Evolutionary conservation across 2,329 filamentous ascomycete species (phyloP), one percentile per base, ranked within the genome.

Genomic region (Xylariaceae sp.): DNA sequence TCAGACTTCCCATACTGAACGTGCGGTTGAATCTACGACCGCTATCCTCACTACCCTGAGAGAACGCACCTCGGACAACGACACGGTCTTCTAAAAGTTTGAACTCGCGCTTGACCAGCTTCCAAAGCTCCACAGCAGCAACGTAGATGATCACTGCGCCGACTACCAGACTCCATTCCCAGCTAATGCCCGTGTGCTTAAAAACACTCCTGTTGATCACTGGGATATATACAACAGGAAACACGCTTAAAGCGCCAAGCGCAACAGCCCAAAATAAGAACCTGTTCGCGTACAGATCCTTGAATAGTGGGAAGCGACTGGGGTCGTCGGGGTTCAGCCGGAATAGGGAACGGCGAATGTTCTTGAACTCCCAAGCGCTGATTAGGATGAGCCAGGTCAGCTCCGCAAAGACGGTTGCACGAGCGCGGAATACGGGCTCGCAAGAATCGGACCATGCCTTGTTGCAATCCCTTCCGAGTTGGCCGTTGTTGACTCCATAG

Each of bases 361-460:
- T 82, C 72, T 90, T 86, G 74, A 90, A 88, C 73, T 91, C 87
- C 88, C 88, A 92, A 2, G 88, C 88, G 1, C 87, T 84, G 66
- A 91, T 80, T 41, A 91, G 80, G 29, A 89, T 87, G 48, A 86
- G 78, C 84, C 86, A 91, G 1, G 87, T 90, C 23, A 92, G 74
- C 66, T 86, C 84, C 3, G 86, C 86, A 67, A 91, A 92, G 6
- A 86, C 86, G 21, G 87, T 86, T 0, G 87, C 87, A 8, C 88
- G 84, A 4, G 87, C 88, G 16, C 82, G 78, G 77, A 88, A 90
- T 21, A 89, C 85, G 23, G 81, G 75, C 0, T 73, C 66, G 72
- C 87, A 90, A 16, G 69, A 70, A 0, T 79, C 73, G 10, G 78
- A 81, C 67, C 79, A 87, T 20, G 64, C 63, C 39, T 81, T 77